Percentiles rank a stretch among this genome's conserved stretches.
These are phyloP conservation scores for Flaveria bidentis DNA, from an alignment of 129 eudicot genomes.

Conservation along the genomic window DNA sequence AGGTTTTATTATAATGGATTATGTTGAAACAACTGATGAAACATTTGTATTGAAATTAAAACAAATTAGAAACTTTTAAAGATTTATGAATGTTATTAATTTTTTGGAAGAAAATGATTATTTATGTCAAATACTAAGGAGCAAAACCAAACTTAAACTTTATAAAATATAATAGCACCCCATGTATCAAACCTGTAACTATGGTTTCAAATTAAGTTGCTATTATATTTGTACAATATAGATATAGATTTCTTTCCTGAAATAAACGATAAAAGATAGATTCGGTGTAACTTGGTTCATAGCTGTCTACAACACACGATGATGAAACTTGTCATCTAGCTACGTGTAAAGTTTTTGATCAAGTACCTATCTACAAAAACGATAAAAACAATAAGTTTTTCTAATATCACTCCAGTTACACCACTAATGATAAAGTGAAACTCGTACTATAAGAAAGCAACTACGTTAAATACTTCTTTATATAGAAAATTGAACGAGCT, in stretches of 20 bases:
- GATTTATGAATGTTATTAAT: too few species aligned
- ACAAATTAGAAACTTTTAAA: too few species aligned
- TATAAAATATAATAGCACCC: too few species aligned
- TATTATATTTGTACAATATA: not conserved
- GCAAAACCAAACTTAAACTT: too few species aligned
- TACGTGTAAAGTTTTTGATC: slow-evolving; percentile 30
- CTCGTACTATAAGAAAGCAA: not conserved
- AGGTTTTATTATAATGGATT: too few species aligned
- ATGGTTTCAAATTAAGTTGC: not conserved
- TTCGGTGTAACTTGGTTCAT: not conserved
- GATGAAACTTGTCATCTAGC: slow-evolving; percentile 30
- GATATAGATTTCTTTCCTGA: not conserved
- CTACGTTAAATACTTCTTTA: not conserved
- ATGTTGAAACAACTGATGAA: too few species aligned
- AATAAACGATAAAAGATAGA: not conserved
- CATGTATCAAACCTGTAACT: not conserved
- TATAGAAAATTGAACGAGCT: not conserved
- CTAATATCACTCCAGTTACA: not conserved
- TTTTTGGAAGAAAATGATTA: too few species aligned
- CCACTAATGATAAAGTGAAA: not conserved
- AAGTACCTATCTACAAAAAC: not conserved
- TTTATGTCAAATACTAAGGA: too few species aligned
- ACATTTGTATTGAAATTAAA: too few species aligned
- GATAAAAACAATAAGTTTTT: not conserved
- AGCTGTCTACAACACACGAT: not conserved